Base-by-base conservation (phyloP, 768 basidiomycete species). In the Suillus plorans region DNA sequence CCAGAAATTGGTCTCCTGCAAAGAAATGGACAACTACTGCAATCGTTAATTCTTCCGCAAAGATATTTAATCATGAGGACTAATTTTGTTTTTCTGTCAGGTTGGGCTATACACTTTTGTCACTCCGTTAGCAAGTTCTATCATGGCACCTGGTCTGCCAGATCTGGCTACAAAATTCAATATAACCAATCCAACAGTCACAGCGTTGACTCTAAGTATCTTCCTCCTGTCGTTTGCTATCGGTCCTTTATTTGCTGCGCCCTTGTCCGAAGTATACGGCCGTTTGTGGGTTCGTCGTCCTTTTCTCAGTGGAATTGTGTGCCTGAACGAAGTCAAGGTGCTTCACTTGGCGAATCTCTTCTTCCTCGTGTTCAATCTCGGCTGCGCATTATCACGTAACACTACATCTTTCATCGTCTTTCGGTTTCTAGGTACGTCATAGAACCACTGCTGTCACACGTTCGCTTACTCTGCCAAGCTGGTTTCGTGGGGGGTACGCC, bases 401-500 rank as follows among this genome's bases (percentile, higher is more conserved):
- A 28, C 16, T 4, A 80, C 75, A 1, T 63, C 82, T 3, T 78
- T 92, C 42, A 82, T 92, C 36, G 85, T 70, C 7, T 89, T 92
- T 74, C 88, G 91, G 47, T 84, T 91, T 70, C 77, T 92, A 12
- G 76, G 91, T 91, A 69, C n/a, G 86, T 76, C 41, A 16, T 20
- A 0, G 50, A 14, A 6, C 10, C 37, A 10, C n/a, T 58, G 36
- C 14, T 34, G 10, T 9, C 52, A 18, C 9, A 31, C 0, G 22
- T 16, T 42, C 8, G 59, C 61, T 7, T 64, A 61, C 57, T 7
- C 63, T 18, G 6, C 25, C 9, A 57, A 90, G 90, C 83, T 68
- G 90, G 90, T 0, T 80, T 89, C 57, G 82, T 82, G 0, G 90
- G 87, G 41, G 85, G 85, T 63, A 85, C 87, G 4, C 87, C 90